These are phyloP conservation scores for Neofusicoccum cordaticola DNA, from an alignment of 2,329 filamentous ascomycete species.

Conservation along the genomic window DNA sequence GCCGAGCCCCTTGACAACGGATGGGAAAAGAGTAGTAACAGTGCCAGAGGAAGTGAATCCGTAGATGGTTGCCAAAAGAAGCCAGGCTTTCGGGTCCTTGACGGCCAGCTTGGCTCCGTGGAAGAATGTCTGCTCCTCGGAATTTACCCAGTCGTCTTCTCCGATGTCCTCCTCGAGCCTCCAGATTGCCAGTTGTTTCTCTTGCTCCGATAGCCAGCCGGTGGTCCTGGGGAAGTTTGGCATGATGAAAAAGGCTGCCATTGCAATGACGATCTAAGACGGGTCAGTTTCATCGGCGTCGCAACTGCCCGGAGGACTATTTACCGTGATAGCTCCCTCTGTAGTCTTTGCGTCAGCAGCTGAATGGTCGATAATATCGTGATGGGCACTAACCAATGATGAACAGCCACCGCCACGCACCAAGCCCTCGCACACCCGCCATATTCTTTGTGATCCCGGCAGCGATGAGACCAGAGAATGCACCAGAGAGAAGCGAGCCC, in stretches of 20 bases:
- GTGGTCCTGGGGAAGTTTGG: slow-evolving; percentile 8
- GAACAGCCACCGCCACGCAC: slow-evolving; percentile 37
- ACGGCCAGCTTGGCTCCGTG: slow-evolving; percentile 31
- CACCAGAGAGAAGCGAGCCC: slow-evolving; percentile 48
- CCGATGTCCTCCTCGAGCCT: slow-evolving; percentile 33
- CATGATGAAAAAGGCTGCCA: background rate
- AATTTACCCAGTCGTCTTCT: slow-evolving; percentile 29
- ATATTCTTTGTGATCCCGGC: slow-evolving; percentile 49
- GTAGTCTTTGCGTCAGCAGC: background rate
- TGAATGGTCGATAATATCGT: background rate
- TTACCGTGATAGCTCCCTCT: slow-evolving; percentile 6
- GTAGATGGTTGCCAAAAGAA: slow-evolving; percentile 35
- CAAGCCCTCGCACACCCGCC: slow-evolving; percentile 26
- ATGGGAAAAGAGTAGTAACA: slow-evolving; percentile 34
- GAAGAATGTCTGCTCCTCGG: slow-evolving; percentile 30
- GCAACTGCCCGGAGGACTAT: too few relatives aligned
- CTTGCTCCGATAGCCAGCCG: background rate
- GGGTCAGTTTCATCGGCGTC: background rate
- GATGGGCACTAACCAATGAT: background rate
- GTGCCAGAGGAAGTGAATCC: slow-evolving; percentile 33
- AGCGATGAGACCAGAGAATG: slow-evolving; percentile 55
- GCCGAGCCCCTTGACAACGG: slow-evolving; percentile 29
- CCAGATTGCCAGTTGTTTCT: slow-evolving; percentile 20
- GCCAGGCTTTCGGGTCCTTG: slow-evolving; percentile 34
- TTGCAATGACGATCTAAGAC: background rate